These are phyloP conservation scores for Cordyceps tenuipes DNA, from an alignment of 2,329 filamentous ascomycete species.

Conservation along the genomic window DNA sequence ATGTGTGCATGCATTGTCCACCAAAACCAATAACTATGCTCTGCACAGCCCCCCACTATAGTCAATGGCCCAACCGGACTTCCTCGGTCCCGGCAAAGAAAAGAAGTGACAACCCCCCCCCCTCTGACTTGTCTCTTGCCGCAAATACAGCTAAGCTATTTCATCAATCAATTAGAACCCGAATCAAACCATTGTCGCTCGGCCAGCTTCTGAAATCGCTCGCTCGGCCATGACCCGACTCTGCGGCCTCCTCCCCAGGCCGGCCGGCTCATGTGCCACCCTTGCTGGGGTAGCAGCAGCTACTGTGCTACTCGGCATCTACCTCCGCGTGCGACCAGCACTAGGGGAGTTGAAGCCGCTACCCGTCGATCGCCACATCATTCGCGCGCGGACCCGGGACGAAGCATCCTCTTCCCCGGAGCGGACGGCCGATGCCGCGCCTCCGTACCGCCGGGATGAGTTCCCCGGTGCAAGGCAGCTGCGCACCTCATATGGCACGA, in stretches of 20 bases:
- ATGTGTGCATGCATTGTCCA: too few relatives aligned
- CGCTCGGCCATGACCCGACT: not conserved
- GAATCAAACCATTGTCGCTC: not conserved
- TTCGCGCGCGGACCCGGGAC: slow-evolving; percentile 7
- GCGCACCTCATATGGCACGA: slow-evolving; percentile 58
- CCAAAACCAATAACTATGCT: too few relatives aligned
- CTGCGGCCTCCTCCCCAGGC: not conserved
- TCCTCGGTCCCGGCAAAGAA: not conserved
- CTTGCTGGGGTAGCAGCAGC: not conserved
- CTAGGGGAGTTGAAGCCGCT: slow-evolving; percentile 8
- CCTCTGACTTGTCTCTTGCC: too few relatives aligned
- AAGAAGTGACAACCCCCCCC: not conserved
- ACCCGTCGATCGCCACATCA: not conserved
- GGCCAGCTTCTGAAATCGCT: too few relatives aligned
- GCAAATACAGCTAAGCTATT: not conserved
- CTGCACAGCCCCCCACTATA: too few relatives aligned
- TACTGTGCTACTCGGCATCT: slow-evolving; percentile 13
- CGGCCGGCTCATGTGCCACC: not conserved
- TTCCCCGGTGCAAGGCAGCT: slow-evolving; percentile 65
- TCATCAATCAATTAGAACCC: not conserved
- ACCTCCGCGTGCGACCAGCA: slow-evolving; percentile 23
- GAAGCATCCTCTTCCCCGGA: not conserved
- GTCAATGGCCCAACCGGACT: not conserved
- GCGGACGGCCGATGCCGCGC: slow-evolving; percentile 17
- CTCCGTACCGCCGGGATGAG: slow-evolving; percentile 61